Conservation (phyloP, 352 stramenopile species). For the Thalassiosira delicatula region DNA sequence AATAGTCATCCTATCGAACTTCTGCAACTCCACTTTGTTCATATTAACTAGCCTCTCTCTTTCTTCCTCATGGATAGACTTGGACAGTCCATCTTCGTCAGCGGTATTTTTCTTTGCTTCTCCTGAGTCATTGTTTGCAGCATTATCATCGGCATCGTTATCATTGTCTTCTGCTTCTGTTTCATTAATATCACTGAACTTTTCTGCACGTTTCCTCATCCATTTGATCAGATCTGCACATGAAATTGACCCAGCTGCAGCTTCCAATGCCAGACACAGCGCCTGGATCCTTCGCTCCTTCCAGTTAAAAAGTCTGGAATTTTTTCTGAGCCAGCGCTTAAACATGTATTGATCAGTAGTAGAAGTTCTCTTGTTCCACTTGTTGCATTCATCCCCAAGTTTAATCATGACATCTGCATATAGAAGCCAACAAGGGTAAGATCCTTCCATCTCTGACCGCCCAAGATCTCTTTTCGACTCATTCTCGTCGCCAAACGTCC, state of each 20-base stretch:
- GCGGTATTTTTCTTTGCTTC: slow-evolving; percentile 16
- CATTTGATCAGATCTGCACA: slow-evolving; percentile 67
- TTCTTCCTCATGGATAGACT: slow-evolving; percentile 21
- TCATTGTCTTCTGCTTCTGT: slow-evolving; percentile 23
- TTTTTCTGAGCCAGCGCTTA: slow-evolving; percentile 80
- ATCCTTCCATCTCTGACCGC: slow-evolving; percentile 69
- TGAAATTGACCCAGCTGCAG: slow-evolving; percentile 68
- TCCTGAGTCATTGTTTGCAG: slow-evolving; percentile 9
- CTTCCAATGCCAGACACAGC: slow-evolving; percentile 78
- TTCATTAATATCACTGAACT: slow-evolving; percentile 49
- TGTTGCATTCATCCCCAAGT: slow-evolving; percentile 79
- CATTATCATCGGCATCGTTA: slow-evolving; percentile 31
- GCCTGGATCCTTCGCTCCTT: slow-evolving; percentile 79
- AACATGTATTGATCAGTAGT: slow-evolving; percentile 80
- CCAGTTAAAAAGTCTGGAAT: slow-evolving; percentile 82
- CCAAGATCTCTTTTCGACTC: slow-evolving; percentile 10
- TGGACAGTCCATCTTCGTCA: slow-evolving; percentile 1
- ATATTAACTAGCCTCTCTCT: slow-evolving; percentile 54
- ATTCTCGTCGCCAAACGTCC: neutral
- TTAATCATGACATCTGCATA: slow-evolving; percentile 84
- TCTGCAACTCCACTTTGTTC: slow-evolving; percentile 66
- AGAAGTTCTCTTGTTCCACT: slow-evolving; percentile 72
- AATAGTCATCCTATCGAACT: slow-evolving; percentile 73
- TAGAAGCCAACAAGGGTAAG: slow-evolving; percentile 77
- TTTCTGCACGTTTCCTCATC: slow-evolving; percentile 65